These are phyloP conservation scores for Basidioascus undulatus DNA, from an alignment of 768 basidiomycete genomes.

Conservation along the genomic window DNA sequence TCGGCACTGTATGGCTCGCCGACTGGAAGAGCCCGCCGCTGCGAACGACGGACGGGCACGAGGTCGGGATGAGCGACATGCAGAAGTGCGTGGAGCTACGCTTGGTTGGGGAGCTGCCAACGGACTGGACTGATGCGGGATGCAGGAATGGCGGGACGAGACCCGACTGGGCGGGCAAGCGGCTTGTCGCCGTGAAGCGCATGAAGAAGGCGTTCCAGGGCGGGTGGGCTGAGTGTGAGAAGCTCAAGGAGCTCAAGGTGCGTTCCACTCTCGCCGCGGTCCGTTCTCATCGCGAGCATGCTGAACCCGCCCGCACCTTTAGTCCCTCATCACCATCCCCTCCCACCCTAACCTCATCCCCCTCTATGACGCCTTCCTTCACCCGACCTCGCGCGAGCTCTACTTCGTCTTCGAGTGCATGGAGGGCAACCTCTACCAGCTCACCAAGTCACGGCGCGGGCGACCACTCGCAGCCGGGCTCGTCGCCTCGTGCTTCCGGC, in stretches of 20 bases:
- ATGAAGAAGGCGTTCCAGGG: constrained; percentile 98
- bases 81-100: too few relatives aligned
- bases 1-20: constrained; percentile 94
- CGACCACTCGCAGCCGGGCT: constrained; percentile 90
- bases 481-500: constrained; percentile 78
- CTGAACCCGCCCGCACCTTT: constrained; percentile 1
- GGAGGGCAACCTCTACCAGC: constrained; percentile 98
- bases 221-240: constrained; percentile 92
- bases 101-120: too few relatives aligned
- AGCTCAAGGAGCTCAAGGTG: constrained; percentile 84
- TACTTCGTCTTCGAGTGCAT: constrained; percentile 99
- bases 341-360: constrained; percentile 95
- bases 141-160: constrained; percentile 74
- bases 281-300: not conserved
- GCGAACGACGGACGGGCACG: too few relatives aligned
- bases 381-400: constrained; percentile 84
- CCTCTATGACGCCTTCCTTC: constrained; percentile 93
- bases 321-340: constrained; percentile 86
- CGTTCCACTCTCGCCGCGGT: constrained; percentile 13
- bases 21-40: constrained; percentile 97
- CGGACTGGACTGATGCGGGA: too few relatives aligned
- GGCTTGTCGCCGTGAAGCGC: constrained; percentile 85
- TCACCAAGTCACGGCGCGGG: constrained; percentile 89
- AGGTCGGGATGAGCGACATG: too few relatives aligned
- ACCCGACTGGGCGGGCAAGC: constrained; percentile 82